Conservation (phyloP, 306 rosid genomes). For the Sechiopsis laciniata region DNA sequence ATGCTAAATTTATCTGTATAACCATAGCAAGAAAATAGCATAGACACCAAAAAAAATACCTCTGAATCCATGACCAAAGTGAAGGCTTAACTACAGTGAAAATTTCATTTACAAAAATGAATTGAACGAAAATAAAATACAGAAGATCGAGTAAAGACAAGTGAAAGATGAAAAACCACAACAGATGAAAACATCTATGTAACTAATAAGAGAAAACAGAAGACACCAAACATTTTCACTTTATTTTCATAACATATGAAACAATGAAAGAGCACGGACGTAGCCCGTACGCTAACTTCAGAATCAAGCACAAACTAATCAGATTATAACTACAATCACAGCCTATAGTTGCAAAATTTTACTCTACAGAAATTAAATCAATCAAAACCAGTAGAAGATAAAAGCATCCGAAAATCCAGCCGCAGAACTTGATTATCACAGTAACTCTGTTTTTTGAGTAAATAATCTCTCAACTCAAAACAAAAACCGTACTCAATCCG, state of each 20-base stretch:
- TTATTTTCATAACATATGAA: background rate
- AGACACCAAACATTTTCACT: background rate
- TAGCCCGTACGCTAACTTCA: background rate
- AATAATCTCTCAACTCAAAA: background rate
- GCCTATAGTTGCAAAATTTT: background rate
- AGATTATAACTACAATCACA: background rate
- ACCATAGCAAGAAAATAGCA: background rate
- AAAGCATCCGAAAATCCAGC: background rate
- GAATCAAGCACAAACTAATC: background rate
- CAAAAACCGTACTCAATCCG: background rate
- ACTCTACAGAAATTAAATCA: background rate
- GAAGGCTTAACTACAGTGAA: background rate
- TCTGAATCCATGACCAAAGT: background rate
- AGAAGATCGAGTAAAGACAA: background rate
- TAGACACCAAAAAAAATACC: background rate
- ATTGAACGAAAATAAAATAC: background rate
- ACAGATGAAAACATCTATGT: background rate
- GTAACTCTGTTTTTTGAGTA: background rate
- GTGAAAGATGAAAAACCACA: background rate
- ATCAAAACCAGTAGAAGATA: background rate
- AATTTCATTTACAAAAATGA: background rate
- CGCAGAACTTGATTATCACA: background rate
- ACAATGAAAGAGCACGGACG: background rate
- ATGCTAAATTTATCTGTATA: background rate
- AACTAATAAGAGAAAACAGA: conserved; percentile 6